These are phyloP conservation scores for Lyophyllum shimeji DNA, from an alignment of 768 basidiomycete species.

Conservation along the genomic window DNA sequence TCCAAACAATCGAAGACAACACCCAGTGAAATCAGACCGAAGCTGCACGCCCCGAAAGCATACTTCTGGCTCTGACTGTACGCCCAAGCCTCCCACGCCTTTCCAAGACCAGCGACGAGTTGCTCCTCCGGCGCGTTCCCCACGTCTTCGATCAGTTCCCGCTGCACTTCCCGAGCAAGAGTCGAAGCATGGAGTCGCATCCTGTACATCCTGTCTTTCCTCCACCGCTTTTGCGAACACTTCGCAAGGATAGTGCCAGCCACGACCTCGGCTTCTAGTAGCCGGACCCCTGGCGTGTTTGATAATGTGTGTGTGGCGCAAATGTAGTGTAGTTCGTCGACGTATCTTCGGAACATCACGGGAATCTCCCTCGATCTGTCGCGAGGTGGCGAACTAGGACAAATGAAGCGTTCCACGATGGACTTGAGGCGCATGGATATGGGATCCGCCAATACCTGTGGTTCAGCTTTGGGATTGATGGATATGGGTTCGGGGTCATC, in stretches of 20 bases:
- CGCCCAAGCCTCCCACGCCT: conserved; percentile 68
- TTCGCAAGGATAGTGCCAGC: conserved; percentile 73
- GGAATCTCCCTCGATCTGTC: conserved; percentile 27
- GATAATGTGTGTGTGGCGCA: conserved; percentile 67
- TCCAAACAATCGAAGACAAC: conserved; percentile 61
- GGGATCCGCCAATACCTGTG: conserved; percentile 31
- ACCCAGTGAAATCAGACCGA: conserved; percentile 64
- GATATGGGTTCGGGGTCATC: conserved; percentile 32
- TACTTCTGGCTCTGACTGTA: conserved; percentile 42
- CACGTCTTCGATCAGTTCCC: conserved; percentile 31
- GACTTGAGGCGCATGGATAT: conserved; percentile 34
- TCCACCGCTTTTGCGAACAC: conserved; percentile 60
- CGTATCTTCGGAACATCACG: conserved; percentile 51
- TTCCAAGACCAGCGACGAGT: conserved; percentile 40
- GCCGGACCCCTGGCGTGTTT: conserved; percentile 48
- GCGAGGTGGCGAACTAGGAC: conserved; percentile 22
- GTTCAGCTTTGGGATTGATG: conserved; percentile 10
- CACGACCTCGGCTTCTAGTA: conserved; percentile 75
- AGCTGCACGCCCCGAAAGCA: conserved; percentile 59
- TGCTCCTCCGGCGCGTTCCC: conserved; percentile 25
- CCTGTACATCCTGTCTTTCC: conserved; percentile 55
- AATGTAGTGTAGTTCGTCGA: conserved; percentile 69
- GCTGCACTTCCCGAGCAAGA: conserved; percentile 52
- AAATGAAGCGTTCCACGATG: conserved; percentile 29
- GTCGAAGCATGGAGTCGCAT: conserved; percentile 59